A percentile compares a stretch with the other conserved stretches of the same genome.
Evolutionary conservation across 176 grass and related monocot genomes (phyloP).

Genomic region (Miscanthus lutarioriparius): DNA sequence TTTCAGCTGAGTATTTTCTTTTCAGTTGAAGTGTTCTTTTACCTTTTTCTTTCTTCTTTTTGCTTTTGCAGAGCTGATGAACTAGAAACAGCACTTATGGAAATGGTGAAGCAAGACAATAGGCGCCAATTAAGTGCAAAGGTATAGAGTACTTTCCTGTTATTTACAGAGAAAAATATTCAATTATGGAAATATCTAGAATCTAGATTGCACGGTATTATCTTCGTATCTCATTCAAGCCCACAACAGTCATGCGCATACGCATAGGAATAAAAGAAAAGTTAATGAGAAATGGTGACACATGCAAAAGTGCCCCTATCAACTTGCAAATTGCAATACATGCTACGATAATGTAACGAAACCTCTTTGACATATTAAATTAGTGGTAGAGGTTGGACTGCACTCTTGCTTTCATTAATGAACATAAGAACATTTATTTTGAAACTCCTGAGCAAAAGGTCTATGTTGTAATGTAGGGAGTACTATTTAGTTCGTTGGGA

Average conservation of each 20-base stretch:
- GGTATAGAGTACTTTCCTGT: constrained; percentile 47
- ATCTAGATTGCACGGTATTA: constrained; percentile 5
- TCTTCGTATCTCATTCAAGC: neutral
- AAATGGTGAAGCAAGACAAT: constrained; percentile 99
- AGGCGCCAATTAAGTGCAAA: constrained; percentile 89
- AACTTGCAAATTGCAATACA: neutral
- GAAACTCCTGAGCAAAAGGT: neutral
- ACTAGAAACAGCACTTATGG: constrained; percentile 96
- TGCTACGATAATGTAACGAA: neutral
- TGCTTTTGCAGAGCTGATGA: constrained; percentile 81
- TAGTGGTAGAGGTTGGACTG: neutral
- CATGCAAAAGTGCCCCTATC: neutral
- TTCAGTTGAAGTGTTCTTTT: neutral
- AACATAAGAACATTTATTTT: neutral
- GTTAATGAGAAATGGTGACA: neutral
- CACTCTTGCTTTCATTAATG: neutral
- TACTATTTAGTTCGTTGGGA: neutral
- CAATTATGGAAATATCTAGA: constrained; percentile 27
- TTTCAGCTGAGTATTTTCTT: constrained; percentile 18
- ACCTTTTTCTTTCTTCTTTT: constrained; percentile 1
- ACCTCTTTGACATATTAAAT: neutral
- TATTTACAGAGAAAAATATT: constrained; percentile 1
- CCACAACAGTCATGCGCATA: neutral
- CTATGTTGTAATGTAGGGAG: neutral
- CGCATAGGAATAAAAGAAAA: neutral